phyloP scores from a whole-genome alignment of 2,329 filamentous ascomycete species.

The Aureobasidium melanogenum region DNA sequence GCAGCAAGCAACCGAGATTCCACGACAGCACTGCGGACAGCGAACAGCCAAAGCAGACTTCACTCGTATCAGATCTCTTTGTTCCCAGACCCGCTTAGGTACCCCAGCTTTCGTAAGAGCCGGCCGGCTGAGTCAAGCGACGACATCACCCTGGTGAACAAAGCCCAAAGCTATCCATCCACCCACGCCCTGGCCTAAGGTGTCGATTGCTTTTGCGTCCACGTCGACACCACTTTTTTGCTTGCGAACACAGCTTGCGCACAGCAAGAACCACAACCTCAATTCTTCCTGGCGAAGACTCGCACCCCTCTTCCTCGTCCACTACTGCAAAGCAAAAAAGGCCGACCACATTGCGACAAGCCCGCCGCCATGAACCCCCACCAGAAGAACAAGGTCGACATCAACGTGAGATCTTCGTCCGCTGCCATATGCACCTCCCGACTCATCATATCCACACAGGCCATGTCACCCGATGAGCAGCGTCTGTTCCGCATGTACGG shows the following conservation, averaged over 20 bases:
- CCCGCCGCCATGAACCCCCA: slow-evolving; percentile 70
- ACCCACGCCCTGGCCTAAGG: not conserved
- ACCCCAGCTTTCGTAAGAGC: slow-evolving; percentile 7
- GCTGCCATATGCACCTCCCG: not conserved
- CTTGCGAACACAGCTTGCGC: not conserved
- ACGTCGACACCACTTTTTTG: not conserved
- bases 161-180: not conserved
- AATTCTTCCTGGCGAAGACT: not conserved
- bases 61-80: not conserved
- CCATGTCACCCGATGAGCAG: slow-evolving; percentile 88
- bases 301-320: not conserved
- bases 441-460: slow-evolving; percentile 43
- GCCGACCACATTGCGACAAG: not conserved
- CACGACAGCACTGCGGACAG: not conserved
- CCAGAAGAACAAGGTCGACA: slow-evolving; percentile 97
- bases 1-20: not conserved
- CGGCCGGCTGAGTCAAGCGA: not conserved
- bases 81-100: not conserved
- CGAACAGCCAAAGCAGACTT: not conserved
- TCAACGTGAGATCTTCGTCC: slow-evolving; percentile 60
- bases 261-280: not conserved
- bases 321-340: not conserved
- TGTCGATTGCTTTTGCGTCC: not conserved
- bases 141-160: slow-evolving; percentile 9
- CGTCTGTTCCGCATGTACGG: slow-evolving; percentile 94